Conservation (phyloP, 768 basidiomycete genomes). For the Suillus americanus region DNA sequence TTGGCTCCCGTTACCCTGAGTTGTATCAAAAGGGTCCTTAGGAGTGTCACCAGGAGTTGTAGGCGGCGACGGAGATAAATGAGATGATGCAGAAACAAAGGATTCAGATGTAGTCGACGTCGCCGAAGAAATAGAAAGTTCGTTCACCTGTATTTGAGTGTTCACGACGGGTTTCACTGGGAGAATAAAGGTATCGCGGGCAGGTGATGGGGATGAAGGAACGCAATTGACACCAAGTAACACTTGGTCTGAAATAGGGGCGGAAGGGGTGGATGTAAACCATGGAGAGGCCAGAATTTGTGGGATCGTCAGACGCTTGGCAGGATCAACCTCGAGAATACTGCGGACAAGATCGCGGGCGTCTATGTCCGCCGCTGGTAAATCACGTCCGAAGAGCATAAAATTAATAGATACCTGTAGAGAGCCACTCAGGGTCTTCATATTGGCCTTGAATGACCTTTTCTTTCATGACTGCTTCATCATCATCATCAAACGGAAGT, state of each 20-base stretch:
- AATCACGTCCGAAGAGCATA: constrained; percentile 6
- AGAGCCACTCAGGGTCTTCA: constrained; percentile 92
- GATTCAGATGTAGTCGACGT: constrained; percentile 37
- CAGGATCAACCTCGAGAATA: constrained; percentile 76
- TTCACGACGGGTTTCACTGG: constrained; percentile 19
- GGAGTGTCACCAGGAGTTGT: constrained; percentile 54
- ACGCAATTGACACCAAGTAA: constrained; percentile 20
- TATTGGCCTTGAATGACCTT: constrained; percentile 86
- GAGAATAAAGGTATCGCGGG: constrained; percentile 29
- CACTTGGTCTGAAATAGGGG: constrained; percentile 4
- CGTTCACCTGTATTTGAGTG: constrained; percentile 20
- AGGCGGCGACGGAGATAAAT: constrained; percentile 48
- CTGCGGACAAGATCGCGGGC: constrained; percentile 79
- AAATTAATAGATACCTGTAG: constrained; percentile 55
- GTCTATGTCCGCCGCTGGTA: constrained; percentile 45
- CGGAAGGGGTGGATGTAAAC: constrained; percentile 53
- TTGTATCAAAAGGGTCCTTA: constrained; percentile 43
- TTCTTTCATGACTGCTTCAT: constrained; percentile 77
- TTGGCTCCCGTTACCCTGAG: constrained; percentile 49
- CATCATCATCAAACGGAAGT: constrained; percentile 88
- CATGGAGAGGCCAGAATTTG: constrained; percentile 86
- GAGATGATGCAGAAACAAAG: constrained; percentile 55
- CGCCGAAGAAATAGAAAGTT: constrained; percentile 46
- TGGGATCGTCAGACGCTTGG: constrained; percentile 74
- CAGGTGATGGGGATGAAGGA: constrained; percentile 33